Conservation (phyloP, 371 early-diverging fungal genomes). For the Mucor piriformis region DNA sequence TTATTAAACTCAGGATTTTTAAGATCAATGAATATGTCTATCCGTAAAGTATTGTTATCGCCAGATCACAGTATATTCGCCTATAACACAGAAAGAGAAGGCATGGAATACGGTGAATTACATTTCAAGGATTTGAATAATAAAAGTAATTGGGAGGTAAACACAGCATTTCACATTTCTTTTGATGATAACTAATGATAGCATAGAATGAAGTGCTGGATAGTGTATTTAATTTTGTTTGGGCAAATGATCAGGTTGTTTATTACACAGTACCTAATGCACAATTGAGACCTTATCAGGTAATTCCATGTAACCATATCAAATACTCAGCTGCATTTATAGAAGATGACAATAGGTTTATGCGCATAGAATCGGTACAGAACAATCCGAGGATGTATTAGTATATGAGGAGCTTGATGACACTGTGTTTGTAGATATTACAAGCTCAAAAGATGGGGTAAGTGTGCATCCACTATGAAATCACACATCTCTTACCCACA, state of each 20-base stretch:
- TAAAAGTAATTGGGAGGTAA: conserved; percentile 43
- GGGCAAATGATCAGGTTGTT: conserved; percentile 67
- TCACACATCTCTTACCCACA: not conserved
- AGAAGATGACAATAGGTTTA: conserved; percentile 31
- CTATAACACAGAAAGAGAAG: conserved; percentile 61
- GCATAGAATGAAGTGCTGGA: conserved; percentile 64
- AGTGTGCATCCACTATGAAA: not conserved
- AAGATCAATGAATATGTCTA: conserved; percentile 51
- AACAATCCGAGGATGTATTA: conserved; percentile 58
- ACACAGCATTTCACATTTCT: too few relatives aligned
- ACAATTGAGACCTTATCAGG: conserved; percentile 71
- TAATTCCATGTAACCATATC: conserved; percentile 7
- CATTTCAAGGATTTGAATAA: conserved; percentile 56
- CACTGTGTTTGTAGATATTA: conserved; percentile 79
- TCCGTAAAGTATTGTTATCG: conserved; percentile 65
- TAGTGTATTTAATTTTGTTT: conserved; percentile 81
- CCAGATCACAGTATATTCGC: conserved; percentile 65
- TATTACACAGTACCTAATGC: conserved; percentile 79
- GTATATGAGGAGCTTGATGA: conserved; percentile 72
- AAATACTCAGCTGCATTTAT: too few relatives aligned
- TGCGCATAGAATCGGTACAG: conserved; percentile 60
- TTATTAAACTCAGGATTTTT: conserved; percentile 61
- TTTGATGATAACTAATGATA: too few relatives aligned
- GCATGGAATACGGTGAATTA: conserved; percentile 69
- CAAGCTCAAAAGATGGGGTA: conserved; percentile 78